Evolutionary conservation across 148 eudicot species (phyloP), one percentile per base, ranked within the genome.

Genomic region (Bassia scoparia): DNA sequence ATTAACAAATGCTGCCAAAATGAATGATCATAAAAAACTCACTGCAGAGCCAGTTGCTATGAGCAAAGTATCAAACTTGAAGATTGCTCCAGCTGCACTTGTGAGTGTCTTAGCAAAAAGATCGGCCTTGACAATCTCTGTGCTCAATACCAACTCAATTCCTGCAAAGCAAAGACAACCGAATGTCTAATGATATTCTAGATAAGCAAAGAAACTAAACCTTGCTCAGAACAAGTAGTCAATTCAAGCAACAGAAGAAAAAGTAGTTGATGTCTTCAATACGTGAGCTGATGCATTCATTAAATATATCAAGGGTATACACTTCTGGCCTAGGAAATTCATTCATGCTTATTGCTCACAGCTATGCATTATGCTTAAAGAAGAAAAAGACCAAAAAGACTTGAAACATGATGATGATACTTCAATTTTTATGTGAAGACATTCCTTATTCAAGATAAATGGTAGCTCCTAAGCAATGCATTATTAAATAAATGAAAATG

Each of bases 1-100:
- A 12, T 5, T 21, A 44, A 59, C 18, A 44, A 14, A 11, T 33
- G 24, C 53, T n/a, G 23, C 12, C 26, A 48, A 46, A 29, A 8
- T 33, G 24, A 23, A 62, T 65, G 49, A 68, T 27, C 18, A 21
- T 41, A 65, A 18, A 55, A 55, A 31, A 78, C 89, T 86, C 70
- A 95, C 99, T n/a, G 87, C 74, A 60, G 99, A 90, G 77, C 99
- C 99, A 74, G 99, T 96, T 34, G 97, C 99, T 48, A 96, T 85
- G 68, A 96, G 61, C 86, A 96, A 73, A 54, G 71, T 72, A 52
- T 90, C 78, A 74, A 85, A 96, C 34, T 84, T 86, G 75, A 88
- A 90, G 55, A 84, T 69, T 68, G 85, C 89, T 55, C 96, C 96
- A 68, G 89, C 84, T 55, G 92, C 88, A 89, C 97, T 92, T 60